Conservation (phyloP, 352 stramenopile genomes). For the Globisporangium polare region DNA sequence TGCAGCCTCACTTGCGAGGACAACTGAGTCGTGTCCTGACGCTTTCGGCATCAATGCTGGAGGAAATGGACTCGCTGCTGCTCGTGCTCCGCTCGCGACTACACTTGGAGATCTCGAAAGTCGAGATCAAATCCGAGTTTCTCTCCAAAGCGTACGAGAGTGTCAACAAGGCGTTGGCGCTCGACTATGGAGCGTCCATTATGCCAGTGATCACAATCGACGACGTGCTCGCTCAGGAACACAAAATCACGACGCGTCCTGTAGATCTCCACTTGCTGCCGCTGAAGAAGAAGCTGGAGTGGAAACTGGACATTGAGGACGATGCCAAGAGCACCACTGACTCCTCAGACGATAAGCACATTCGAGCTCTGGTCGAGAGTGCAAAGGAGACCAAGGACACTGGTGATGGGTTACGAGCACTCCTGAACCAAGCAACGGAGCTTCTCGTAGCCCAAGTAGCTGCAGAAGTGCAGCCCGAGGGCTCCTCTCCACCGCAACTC, state of each 20-base stretch:
- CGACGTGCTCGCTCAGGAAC: conserved; percentile 24
- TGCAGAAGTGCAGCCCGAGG: not conserved
- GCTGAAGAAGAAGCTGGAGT: conserved; percentile 54
- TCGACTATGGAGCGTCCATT: conserved; percentile 52
- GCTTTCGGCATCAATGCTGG: conserved; percentile 51
- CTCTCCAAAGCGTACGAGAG: conserved; percentile 73
- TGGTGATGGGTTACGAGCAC: not conserved
- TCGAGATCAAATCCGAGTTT: conserved; percentile 85
- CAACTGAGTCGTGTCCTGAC: conserved; percentile 72
- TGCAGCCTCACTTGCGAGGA: conserved; percentile 65
- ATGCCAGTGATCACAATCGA: conserved; percentile 25
- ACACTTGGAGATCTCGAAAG: conserved; percentile 79
- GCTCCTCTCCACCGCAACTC: not conserved
- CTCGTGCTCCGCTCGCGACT: conserved; percentile 73
- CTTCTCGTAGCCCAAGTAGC: not conserved
- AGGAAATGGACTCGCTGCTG: conserved; percentile 81
- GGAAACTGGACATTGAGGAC: conserved; percentile 60
- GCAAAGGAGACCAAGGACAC: conserved; percentile 61
- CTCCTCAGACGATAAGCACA: conserved; percentile 25
- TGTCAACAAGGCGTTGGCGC: conserved; percentile 46
- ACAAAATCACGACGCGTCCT: conserved; percentile 31
- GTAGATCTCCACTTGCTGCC: conserved; percentile 70
- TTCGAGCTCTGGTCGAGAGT: conserved; percentile 67
- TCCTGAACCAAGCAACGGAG: not conserved
- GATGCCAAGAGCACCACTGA: conserved; percentile 10